Evolutionary conservation across 2,329 filamentous ascomycete species (phyloP), one percentile per base, ranked within the genome.

Genomic region (Alternaria viburni): DNA sequence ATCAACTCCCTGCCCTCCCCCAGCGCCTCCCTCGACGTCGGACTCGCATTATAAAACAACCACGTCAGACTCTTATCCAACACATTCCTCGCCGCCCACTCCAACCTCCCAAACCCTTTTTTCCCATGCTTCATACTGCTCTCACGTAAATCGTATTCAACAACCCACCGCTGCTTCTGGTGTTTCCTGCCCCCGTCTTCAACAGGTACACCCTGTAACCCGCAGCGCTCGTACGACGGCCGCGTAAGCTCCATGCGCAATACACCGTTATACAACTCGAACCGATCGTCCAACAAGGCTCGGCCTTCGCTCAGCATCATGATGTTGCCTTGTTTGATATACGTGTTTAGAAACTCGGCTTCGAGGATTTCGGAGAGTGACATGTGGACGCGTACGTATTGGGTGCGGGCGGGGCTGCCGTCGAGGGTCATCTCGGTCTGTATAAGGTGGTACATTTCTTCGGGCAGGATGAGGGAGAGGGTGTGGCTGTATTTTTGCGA

Each of bases 291-390:
- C 3, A 90, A 85, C 3, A 88, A 89, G 8, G 86, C 83, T 30
- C 86, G 86, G 12, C 93, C 93, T 77, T 94, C 88, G 0, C 94
- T 97, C 3, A 97, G 85, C 91, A 98, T 92, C 69, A 92, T 79
- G 52, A 96, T 83, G 74, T 93, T 90, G 6, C 93, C 93, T 93
- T 62, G 62, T 3, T 97, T 97, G 69, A 98, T 90, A 75, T 96
- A 94, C 46, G 89, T 84, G n/a, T 87, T 90, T 73, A 97, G 93
- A 72, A 97, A 97, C 0, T 89, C 87, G 1, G 88, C 87, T 32
- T 91, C 85, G 1, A 98, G 77, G 6, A 98, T 76, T 62, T 93
- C 89, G 9, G 85, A 86, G 10, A 97, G 84, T 4, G 88, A 87
- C 86, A 97, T 89, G 69, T 88, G 87, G 3, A 97, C 88, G 63